Evolutionary conservation across 1,139 yeast species (phyloP), one percentile per base, ranked within the genome.

Genomic region (Oligophagozyma castellii): DNA sequence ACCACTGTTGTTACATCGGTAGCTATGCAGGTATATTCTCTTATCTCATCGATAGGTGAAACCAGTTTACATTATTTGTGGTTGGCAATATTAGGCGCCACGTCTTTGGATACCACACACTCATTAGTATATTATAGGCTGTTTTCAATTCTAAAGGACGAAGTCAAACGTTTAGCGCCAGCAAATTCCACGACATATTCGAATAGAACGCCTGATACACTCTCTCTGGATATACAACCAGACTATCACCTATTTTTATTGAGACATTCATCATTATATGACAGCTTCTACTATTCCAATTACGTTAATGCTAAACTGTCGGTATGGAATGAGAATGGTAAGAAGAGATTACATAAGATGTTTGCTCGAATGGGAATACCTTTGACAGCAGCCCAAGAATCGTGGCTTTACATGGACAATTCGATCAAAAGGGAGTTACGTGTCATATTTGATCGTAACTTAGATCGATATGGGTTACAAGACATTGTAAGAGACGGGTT

Each of bases 291-390:
- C 47, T 92, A 84, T 51, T 83, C 95, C 15, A 76, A 84, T 37
- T 89, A 77, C 48, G 84, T 89, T 24, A 83, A 86, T 43, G 78
- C 96, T 14, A 81, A 84, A 49, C 61, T 89, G 35, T 74, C 75
- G 35, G 58, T 89, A 25, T 92, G 95, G 89, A 78, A 92, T 14
- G 95, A 81, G 46, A 92, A 80, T 34, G 98, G 98, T 3, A 70
- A 76, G 42, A 83, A 81, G 50, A 69, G 75, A 41, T 59, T 92
- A 28, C 93, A 86, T 50, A 84, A 84, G 44, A 65, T 92, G 67
- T 79, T 92, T 58, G 98, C 98, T 2, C 73, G 79, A 42, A 89
- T 92, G 95, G 98, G 98, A 5, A 78, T 92, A 4, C 77, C 95
- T 0, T 59, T 92, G 28, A 79, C 74, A 3, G 77, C 79, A 14